A percentile compares a stretch with the other conserved stretches of the same genome.
Conservation (phyloP, 169 alveolate genomes). For the Amoebophrya sp. region DNA sequence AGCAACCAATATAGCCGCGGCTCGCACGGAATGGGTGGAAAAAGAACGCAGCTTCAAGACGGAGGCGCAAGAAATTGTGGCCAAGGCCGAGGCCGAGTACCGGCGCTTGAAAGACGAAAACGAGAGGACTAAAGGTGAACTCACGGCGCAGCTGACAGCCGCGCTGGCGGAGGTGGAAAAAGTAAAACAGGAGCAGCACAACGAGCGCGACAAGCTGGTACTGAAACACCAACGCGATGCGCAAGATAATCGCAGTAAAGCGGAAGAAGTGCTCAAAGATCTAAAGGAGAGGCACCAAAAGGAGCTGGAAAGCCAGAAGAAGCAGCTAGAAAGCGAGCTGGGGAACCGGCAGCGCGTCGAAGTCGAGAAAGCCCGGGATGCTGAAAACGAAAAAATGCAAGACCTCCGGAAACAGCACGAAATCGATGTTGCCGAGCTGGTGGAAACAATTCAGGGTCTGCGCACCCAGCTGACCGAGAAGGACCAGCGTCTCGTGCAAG, state of each 20-base stretch:
- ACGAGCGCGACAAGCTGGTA: too few species aligned
- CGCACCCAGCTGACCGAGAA: background rate
- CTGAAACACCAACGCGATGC: background rate
- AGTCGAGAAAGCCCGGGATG: background rate
- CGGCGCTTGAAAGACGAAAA: background rate
- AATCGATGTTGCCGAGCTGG: background rate
- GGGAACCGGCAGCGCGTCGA: background rate
- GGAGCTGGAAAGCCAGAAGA: background rate
- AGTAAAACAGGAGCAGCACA: too few species aligned
- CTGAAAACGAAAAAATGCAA: background rate
- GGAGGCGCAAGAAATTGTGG: background rate
- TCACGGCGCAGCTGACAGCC: too few species aligned
- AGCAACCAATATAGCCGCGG: background rate
- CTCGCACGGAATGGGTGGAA: background rate
- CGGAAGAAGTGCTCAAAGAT: background rate
- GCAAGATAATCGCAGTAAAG: background rate
- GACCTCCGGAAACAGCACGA: background rate
- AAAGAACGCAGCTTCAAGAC: background rate
- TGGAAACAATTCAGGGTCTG: background rate
- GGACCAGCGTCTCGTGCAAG: background rate
- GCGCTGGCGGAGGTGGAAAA: too few species aligned
- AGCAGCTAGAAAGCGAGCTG: conserved; percentile 4
- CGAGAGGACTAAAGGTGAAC: too few species aligned
- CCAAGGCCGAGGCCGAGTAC: background rate
- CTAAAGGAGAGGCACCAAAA: background rate